A percentile compares a stretch with the other conserved stretches of the same genome.
Conservation (phyloP, 192 early-diverging fungal genomes). For the Rhizoclosmatium globosum region DNA sequence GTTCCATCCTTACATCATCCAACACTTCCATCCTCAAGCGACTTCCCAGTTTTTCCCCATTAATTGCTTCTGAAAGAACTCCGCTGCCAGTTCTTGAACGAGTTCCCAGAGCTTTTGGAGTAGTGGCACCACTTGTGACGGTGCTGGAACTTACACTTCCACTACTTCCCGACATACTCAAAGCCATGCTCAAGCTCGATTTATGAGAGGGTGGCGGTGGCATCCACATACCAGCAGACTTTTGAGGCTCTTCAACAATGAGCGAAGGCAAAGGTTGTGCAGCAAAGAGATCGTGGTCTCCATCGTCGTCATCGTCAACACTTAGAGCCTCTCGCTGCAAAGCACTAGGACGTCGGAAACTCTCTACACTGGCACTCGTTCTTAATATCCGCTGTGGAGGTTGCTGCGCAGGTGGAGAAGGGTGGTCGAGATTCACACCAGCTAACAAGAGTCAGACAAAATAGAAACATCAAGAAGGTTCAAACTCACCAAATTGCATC, state of each 20-base stretch:
- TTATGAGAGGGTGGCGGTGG: background rate
- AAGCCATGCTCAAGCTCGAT: slow-evolving; percentile 1
- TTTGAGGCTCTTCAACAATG: background rate
- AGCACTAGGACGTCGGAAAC: background rate
- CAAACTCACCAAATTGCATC: slow-evolving; percentile 19
- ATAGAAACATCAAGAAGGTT: background rate
- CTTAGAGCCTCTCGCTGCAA: background rate
- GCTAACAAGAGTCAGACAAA: background rate
- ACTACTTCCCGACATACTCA: background rate
- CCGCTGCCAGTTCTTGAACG: background rate
- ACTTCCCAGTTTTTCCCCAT: background rate
- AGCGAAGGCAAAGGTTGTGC: background rate
- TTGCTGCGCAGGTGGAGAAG: background rate
- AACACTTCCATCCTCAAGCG: background rate
- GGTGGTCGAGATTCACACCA: background rate
- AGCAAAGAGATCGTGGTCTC: background rate
- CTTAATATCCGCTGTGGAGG: background rate
- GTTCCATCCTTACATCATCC: background rate
- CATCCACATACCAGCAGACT: background rate
- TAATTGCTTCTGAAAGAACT: background rate
- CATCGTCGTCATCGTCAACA: background rate
- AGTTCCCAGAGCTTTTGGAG: background rate
- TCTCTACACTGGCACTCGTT: background rate
- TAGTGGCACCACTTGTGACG: background rate
- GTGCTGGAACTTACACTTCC: background rate